phyloP scores from a whole-genome alignment of 108 stramenopile genomes.

The Cyclotella kingstonii region DNA sequence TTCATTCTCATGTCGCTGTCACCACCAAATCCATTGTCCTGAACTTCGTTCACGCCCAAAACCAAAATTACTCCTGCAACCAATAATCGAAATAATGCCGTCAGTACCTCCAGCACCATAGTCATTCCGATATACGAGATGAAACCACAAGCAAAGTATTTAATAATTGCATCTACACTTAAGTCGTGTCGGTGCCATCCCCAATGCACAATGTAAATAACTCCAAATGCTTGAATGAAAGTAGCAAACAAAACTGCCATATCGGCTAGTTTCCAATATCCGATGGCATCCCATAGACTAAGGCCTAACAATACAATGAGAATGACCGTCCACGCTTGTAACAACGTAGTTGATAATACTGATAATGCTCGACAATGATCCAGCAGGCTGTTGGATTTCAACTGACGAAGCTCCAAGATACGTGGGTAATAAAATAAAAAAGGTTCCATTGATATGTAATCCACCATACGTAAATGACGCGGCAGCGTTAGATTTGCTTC shows the following conservation, averaged over 20 bases:
- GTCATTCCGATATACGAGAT: conserved; percentile 66
- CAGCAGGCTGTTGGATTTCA: conserved; percentile 8
- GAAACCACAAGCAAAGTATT: conserved; percentile 78
- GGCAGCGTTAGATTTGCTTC: conserved; percentile 56
- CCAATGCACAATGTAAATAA: conserved; percentile 63
- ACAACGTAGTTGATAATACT: conserved; percentile 26
- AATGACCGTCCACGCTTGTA: conserved; percentile 23
- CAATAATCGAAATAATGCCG: too few species aligned
- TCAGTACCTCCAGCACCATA: conserved; percentile 63
- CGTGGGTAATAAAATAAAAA: conserved; percentile 62
- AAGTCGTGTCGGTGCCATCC: conserved; percentile 62
- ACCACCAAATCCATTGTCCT: conserved; percentile 50
- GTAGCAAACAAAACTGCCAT: conserved; percentile 51
- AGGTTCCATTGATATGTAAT: conserved; percentile 81
- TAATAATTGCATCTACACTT: conserved; percentile 76
- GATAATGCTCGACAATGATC: conserved; percentile 44
- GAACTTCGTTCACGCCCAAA: conserved; percentile 51
- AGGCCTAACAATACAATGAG: conserved; percentile 28
- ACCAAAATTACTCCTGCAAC: conserved; percentile 39
- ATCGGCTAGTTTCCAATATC: conserved; percentile 33
- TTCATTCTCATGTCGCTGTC: conserved; percentile 7
- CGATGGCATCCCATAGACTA: conserved; percentile 23
- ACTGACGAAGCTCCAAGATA: conserved; percentile 30
- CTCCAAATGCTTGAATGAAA: conserved; percentile 52
- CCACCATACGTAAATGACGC: conserved; percentile 54